Conservation (phyloP, 495 filamentous ascomycete genomes). For the Hypomontagnella submonticulosa region DNA sequence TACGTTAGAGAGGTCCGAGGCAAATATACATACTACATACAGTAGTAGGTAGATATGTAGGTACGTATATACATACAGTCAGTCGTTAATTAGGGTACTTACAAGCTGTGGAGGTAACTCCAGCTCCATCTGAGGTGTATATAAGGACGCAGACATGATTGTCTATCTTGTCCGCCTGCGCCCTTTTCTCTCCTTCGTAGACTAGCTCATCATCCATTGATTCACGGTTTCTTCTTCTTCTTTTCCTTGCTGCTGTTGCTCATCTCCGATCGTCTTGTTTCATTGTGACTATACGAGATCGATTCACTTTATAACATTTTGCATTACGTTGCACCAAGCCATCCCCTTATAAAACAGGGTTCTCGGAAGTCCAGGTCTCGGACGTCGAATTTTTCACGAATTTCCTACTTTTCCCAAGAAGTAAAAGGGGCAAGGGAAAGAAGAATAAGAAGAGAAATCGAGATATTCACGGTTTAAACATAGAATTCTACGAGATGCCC, state of each 20-base stretch:
- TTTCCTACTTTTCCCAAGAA: constrained; percentile 13
- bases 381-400: constrained; percentile 6
- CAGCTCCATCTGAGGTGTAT: constrained; percentile 14
- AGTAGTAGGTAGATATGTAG: no score
- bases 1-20: constrained; percentile 15
- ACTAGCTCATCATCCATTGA: constrained; percentile 26
- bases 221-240: constrained; percentile 12
- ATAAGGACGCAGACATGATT: constrained; percentile 26
- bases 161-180: constrained; percentile 13
- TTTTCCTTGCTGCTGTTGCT: constrained; percentile 4
- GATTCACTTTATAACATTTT: constrained; percentile 26
- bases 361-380: constrained; percentile 20
- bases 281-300: constrained; percentile 34
- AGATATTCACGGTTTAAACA: not conserved
- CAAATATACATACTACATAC: constrained; percentile 9
- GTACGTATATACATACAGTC: no score
- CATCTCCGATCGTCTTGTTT: constrained; percentile 21
- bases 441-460: constrained; percentile 2
- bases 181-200: constrained; percentile 23
- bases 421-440: constrained; percentile 7
- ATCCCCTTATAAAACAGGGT: constrained; percentile 24
- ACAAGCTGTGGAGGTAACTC: not conserved
- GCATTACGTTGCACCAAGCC: constrained; percentile 35
- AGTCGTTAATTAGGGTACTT: no score
- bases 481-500: constrained; percentile 55